phyloP scores from a whole-genome alignment of 1,139 yeast genomes.

The Saccharomyces hybrid region DNA sequence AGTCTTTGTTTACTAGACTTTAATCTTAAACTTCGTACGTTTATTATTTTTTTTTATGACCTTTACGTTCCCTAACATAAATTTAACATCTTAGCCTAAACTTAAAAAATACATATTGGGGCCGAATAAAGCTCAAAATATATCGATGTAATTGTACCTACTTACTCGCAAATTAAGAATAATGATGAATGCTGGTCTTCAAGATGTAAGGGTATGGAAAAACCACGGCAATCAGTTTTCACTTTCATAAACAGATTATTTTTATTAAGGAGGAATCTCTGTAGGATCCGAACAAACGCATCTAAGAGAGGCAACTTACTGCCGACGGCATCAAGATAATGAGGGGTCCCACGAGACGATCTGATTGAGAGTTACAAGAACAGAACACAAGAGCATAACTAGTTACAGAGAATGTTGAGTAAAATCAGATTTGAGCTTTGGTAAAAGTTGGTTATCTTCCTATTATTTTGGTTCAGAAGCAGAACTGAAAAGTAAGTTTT shows the following conservation, averaged over 20 bases:
- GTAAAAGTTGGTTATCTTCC: slow-evolving; percentile 30
- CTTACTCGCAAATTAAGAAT: too few species aligned
- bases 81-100: not conserved
- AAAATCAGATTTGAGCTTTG: slow-evolving; percentile 14
- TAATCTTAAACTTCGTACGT: not conserved
- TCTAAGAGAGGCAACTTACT: not conserved
- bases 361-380: too few species aligned
- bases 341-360: not conserved
- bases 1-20: not conserved
- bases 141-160: too few species aligned
- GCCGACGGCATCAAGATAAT: not conserved
- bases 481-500: slow-evolving; percentile 30
- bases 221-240: too few species aligned
- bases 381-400: not conserved
- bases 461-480: slow-evolving; percentile 31
- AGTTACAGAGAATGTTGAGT: not conserved
- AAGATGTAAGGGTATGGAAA: too few species aligned
- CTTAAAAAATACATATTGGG: not conserved
- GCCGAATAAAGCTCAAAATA: too few species aligned
- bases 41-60: not conserved
- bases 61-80: not conserved
- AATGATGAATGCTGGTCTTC: too few species aligned
- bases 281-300: too few species aligned
- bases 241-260: too few species aligned
- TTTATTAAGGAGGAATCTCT: too few species aligned